Evolutionary conservation across 2,329 filamentous ascomycete species (phyloP), one percentile per base, ranked within the genome.

Genomic region (Fonsecaea pugnacius): DNA sequence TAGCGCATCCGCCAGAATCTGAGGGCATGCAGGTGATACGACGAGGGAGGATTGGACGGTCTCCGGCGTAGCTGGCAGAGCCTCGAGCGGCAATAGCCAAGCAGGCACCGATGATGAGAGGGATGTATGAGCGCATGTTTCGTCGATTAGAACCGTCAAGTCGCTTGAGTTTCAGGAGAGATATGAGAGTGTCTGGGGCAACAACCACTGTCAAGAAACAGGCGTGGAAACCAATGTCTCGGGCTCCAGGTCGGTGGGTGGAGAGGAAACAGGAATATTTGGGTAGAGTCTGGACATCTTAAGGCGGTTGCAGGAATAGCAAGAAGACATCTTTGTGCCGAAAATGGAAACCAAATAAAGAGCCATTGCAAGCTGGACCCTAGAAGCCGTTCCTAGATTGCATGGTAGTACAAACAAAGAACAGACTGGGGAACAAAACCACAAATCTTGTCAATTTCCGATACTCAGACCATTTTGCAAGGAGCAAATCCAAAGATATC

Each of bases 321-420:
- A 60, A 54, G n/a, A 5, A 33, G 36, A 48, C 32, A 30, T 58
- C 66, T 64, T 68, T 68, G 66, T 68, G 55, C 61, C 62, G 51
- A 60, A 62, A 64, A 62, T 68, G 59, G 66, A 60, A 58, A 53
- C 9, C 16, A 40, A 62, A 66, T 63, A 68, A 68, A 66, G 66
- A 51, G 50, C 35, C 18, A 57, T 64, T 64, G 61, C 59, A 59
- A 52, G 30, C 16, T 56, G 40, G 51, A 56, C 58, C 38, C 33
- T 52, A 43, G 46, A 51, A 58, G 63, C 64, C 61, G 61, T 51
- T 64, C 58, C 48, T 59, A 60, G 55, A 58, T n/a, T 40, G 58
- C 32, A 55, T 51, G 43, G 62, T 60, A 32, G 58, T 24, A 68
- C 63, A 60, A 46, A 66, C 63, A 68, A 68, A 65, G 63, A 46